Evolutionary conservation across 1,284 basidiomycete species (phyloP).

Genomic region (Neonothopanus nambi): DNA sequence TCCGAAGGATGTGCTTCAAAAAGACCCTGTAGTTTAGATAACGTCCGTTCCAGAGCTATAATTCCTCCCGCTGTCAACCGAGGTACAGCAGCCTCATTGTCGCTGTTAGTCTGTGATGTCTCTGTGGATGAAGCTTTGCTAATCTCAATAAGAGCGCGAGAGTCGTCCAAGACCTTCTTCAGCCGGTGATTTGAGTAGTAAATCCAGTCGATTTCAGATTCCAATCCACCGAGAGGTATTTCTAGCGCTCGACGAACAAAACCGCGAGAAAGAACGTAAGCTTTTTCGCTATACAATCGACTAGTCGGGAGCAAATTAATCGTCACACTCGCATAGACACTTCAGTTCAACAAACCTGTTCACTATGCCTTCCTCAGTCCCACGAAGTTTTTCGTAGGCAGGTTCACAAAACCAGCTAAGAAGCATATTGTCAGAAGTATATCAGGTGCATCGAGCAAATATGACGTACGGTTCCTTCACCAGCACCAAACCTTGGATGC

Average conservation of each 20-base stretch:
- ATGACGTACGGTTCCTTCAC: constrained; percentile 82
- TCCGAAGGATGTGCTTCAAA: constrained; percentile 11
- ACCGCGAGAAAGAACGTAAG: constrained; percentile 85
- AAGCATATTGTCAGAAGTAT: background rate
- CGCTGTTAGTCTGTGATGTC: constrained; percentile 30
- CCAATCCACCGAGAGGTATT: constrained; percentile 70
- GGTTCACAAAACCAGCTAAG: constrained; percentile 88
- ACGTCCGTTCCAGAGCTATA: constrained; percentile 74
- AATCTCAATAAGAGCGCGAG: constrained; percentile 66
- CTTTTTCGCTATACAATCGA: constrained; percentile 88
- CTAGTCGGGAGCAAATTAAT: constrained; percentile 34
- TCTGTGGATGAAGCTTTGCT: constrained; percentile 41
- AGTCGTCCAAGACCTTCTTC: constrained; percentile 66
- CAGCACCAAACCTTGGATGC: constrained; percentile 90
- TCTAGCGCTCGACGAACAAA: constrained; percentile 88
- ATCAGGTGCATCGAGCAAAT: background rate
- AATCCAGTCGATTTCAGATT: constrained; percentile 73
- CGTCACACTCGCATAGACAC: constrained; percentile 3
- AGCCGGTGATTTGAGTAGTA: constrained; percentile 72
- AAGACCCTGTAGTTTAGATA: constrained; percentile 50
- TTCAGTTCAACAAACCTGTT: constrained; percentile 57
- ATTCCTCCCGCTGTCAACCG: constrained; percentile 80
- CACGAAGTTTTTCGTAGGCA: constrained; percentile 86
- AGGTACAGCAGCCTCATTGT: constrained; percentile 69
- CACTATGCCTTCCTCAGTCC: constrained; percentile 85